phyloP scores from a whole-genome alignment of 768 basidiomycete species.

The Russula sp. region DNA sequence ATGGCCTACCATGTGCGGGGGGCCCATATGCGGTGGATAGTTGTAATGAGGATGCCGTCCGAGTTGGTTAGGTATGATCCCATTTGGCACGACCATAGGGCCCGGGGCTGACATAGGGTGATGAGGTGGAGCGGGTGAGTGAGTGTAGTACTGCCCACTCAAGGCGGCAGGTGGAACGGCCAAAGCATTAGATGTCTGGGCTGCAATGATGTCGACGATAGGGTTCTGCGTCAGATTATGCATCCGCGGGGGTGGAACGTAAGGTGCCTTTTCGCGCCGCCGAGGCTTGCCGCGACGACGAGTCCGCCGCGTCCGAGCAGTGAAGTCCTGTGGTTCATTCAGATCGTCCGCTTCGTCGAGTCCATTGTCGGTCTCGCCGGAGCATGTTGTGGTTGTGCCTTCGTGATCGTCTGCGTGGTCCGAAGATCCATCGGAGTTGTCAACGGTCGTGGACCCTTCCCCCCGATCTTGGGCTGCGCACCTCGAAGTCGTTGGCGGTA shows the following conservation, averaged over 20 bases:
- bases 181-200: not conserved
- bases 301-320: not conserved
- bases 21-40: not conserved
- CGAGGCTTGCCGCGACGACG: conserved; percentile 6
- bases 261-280: conserved; percentile 6
- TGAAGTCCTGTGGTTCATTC: conserved; percentile 1
- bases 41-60: not conserved
- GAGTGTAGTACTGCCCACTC: not conserved
- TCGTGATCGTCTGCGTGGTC: conserved; percentile 9
- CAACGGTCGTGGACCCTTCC: not conserved
- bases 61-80: not conserved
- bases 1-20: not conserved
- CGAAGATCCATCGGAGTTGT: conserved; percentile 6
- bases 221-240: not conserved
- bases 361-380: conserved; percentile 1
- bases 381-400: not conserved
- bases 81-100: not conserved
- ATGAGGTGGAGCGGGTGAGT: not conserved
- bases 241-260: conserved; percentile 15
- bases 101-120: not conserved
- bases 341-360: not conserved
- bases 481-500: not conserved
- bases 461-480: conserved; percentile 6
- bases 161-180: not conserved
- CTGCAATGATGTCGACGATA: not conserved